Conservation (phyloP, 441 rosid species). For the Euphorbia celastroides region DNA sequence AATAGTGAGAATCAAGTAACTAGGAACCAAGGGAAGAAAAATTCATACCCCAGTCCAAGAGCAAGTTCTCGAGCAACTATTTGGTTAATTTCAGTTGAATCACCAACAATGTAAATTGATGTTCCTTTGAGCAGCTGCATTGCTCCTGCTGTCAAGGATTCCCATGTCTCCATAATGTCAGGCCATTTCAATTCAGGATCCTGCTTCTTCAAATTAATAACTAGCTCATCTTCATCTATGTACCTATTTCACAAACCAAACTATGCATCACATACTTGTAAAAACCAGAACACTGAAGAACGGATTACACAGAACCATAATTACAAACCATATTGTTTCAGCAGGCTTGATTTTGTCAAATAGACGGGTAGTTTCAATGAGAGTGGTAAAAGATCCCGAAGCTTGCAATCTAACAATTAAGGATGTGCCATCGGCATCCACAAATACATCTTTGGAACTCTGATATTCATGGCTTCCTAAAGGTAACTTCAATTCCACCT, state of each 20-base stretch:
- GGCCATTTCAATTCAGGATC: constrained; percentile 88
- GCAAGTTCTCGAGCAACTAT: constrained; percentile 74
- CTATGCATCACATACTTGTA: constrained; percentile 2
- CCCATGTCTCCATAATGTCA: constrained; percentile 87
- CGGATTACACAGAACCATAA: neutral
- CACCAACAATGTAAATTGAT: constrained; percentile 77
- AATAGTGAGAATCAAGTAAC: neutral
- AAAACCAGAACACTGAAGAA: neutral
- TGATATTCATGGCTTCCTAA: constrained; percentile 35
- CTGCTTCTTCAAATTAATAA: constrained; percentile 81
- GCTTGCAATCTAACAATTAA: constrained; percentile 46
- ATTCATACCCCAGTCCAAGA: constrained; percentile 69
- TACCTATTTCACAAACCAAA: constrained; percentile 44
- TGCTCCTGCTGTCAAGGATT: constrained; percentile 70
- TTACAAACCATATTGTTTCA: constrained; percentile 79
- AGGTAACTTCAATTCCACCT: constrained; percentile 71
- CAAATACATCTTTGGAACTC: constrained; percentile 58
- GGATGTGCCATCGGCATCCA: constrained; percentile 71
- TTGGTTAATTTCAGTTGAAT: constrained; percentile 70
- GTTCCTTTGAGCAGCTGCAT: constrained; percentile 81
- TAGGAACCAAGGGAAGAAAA: constrained; percentile 8
- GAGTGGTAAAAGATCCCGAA: constrained; percentile 44
- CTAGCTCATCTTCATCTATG: constrained; percentile 72
- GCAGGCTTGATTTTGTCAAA: constrained; percentile 69
- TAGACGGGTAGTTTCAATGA: constrained; percentile 57